A percentile compares a stretch with the other conserved stretches of the same genome.
phyloP scores from a whole-genome alignment of 495 filamentous ascomycete species.

The Neurospora intermedia region DNA sequence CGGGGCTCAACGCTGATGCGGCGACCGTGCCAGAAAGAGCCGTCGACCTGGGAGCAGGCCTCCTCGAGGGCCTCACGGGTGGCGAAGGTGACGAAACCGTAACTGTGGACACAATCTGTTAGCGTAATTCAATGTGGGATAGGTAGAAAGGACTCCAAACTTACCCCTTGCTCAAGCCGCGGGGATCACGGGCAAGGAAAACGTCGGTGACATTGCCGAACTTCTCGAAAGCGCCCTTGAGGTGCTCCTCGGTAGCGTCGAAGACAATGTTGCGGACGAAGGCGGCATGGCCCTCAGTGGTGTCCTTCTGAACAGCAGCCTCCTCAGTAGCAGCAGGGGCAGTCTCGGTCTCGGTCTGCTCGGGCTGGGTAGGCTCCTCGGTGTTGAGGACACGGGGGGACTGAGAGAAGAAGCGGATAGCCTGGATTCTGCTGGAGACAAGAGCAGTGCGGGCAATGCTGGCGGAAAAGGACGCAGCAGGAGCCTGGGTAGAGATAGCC shows the following conservation, averaged over 20 bases:
- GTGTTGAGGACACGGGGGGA: constrained; percentile 5
- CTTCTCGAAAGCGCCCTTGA: constrained; percentile 53
- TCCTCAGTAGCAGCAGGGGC: neutral
- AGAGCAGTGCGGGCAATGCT: constrained; percentile 14
- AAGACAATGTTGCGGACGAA: constrained; percentile 85
- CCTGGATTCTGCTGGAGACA: constrained; percentile 8
- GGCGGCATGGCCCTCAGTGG: constrained; percentile 22
- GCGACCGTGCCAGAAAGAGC: constrained; percentile 70
- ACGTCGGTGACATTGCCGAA: constrained; percentile 49
- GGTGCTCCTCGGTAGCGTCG: constrained; percentile 63
- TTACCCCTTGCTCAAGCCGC: constrained; percentile 83
- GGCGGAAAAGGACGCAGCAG: constrained; percentile 20
- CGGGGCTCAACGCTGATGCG: constrained; percentile 50
- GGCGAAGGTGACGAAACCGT: constrained; percentile 65
- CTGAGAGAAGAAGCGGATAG: constrained; percentile 24
- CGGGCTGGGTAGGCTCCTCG: neutral
- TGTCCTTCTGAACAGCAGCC: neutral
- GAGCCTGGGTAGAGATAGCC: constrained; percentile 32
- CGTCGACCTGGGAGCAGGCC: constrained; percentile 56
- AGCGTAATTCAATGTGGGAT: neutral
- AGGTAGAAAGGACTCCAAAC: constrained; percentile 17
- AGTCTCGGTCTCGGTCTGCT: neutral
- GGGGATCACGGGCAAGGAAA: constrained; percentile 53
- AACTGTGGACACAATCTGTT: constrained; percentile 39
- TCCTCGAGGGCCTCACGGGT: constrained; percentile 40